Percentiles rank a stretch among this genome's conserved stretches.
Conservation (phyloP, 2,329 filamentous ascomycete species). For the Neophaeococcomyces mojaviensis region DNA sequence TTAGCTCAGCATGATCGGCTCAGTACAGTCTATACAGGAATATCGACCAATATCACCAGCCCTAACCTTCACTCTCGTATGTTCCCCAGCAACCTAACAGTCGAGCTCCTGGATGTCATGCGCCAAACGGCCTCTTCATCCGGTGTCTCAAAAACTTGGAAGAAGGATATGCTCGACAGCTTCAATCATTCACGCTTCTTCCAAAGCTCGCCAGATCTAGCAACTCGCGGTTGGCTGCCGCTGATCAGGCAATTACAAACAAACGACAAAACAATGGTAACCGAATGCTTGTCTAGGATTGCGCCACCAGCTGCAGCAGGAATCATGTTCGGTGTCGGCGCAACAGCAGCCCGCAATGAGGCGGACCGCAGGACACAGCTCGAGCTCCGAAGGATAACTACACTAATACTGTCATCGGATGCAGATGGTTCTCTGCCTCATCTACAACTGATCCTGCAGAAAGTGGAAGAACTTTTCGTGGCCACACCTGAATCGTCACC, state of each 20-base stretch:
- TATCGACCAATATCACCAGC: conserved; percentile 74
- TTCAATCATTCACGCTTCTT: conserved; percentile 90
- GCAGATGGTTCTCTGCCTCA: conserved; percentile 75
- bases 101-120: conserved; percentile 63
- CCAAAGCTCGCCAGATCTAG: conserved; percentile 55
- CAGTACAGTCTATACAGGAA: conserved; percentile 65
- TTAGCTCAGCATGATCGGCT: conserved; percentile 81
- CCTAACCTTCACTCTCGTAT: conserved; percentile 75
- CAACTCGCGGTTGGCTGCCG: conserved; percentile 70
- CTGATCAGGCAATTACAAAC: conserved; percentile 77
- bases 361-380: conserved; percentile 89
- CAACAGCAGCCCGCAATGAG: conserved; percentile 85
- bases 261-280: conserved; percentile 78
- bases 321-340: conserved; percentile 97
- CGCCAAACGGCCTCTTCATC: conserved; percentile 69
- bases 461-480: conserved; percentile 74
- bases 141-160: conserved; percentile 81
- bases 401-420: conserved; percentile 68
- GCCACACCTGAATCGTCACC: conserved; percentile 85
- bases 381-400: conserved; percentile 73
- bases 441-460: conserved; percentile 66
- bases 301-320: conserved; percentile 83
- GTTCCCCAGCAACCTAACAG: conserved; percentile 78
- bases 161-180: conserved; percentile 82
- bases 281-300: conserved; percentile 71